Base-by-base conservation (phyloP, 2,329 filamentous ascomycete genomes). In the Fusarium graminum region DNA sequence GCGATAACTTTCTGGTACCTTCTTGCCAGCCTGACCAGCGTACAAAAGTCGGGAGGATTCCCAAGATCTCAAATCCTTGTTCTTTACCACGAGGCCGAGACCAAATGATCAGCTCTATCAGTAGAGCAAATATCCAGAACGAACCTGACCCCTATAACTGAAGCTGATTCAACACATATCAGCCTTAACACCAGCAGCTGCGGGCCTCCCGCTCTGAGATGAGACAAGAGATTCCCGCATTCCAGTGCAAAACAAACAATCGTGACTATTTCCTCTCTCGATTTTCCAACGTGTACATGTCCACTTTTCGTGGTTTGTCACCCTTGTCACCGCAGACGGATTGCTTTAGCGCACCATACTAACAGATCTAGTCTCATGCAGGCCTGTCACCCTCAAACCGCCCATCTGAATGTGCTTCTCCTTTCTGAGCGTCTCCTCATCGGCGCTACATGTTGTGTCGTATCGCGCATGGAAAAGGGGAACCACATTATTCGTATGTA, bases 291-390 rank as follows among this genome's bases (percentile, higher is more conserved):
- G 25, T 40, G 22, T 14, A 9, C 2, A 22, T 17, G 25, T 25
- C 34, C 64, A 63, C 58, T 53, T 61, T 32, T 29, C 26, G 29
- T 19, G n/a, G 13, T 41, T 36, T 54, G 7, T n/a, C 13, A 46
- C 47, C 50, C 52, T 34, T 45, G 56, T 49, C 65, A 54, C 64
- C 51, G 60, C 40, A 39, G 32, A 41, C 51, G 30, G 57, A 42
- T 52, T 40, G 22, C 47, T 17, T 49, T 67, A 67, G 65, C 64
- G 65, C 44, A 46, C 17, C 39, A 22, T 59, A 32, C 63, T 63
- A 66, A 47, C 28, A 26, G 17, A 51, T 40, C 68, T 67, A 53
- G 64, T 53, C 44, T 44, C 59, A 68, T 61, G 53, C 30, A 56
- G 49, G 49, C 53, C 26, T 55, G 50, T 64, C 59, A 59, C 47